A percentile compares a stretch with the other conserved stretches of the same genome.
phyloP scores from a whole-genome alignment of 148 eudicot species.

The Camellia japonica region DNA sequence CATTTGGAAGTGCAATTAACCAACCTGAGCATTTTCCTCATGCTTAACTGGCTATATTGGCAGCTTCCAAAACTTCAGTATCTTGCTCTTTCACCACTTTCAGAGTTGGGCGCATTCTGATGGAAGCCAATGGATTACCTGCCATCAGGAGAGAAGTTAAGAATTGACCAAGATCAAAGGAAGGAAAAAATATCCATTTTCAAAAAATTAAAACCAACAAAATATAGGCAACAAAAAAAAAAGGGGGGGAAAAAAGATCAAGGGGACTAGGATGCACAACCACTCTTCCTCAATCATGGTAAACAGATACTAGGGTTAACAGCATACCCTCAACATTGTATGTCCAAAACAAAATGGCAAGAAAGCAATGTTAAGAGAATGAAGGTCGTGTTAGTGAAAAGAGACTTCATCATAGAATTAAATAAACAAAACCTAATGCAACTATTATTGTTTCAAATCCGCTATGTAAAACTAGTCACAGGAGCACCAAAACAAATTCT shows the following conservation, averaged over 20 bases:
- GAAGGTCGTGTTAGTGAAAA: background rate
- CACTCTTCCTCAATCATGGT: background rate
- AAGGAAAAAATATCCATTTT: background rate
- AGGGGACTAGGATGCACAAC: background rate
- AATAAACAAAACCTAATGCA: background rate
- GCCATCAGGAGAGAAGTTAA: constrained; percentile 16
- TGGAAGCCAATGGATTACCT: constrained; percentile 31
- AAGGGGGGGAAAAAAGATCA: too few relatives aligned
- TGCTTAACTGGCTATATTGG: constrained; percentile 19
- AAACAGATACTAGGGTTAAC: background rate
- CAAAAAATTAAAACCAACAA: too few relatives aligned
- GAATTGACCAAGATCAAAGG: background rate
- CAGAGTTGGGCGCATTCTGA: constrained; percentile 34
- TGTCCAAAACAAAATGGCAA: background rate
- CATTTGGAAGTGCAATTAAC: background rate
- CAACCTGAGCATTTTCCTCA: constrained; percentile 14
- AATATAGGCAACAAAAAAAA: background rate
- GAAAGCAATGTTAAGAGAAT: background rate
- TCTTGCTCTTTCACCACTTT: constrained; percentile 31
- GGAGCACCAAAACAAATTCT: background rate
- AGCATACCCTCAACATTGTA: background rate
- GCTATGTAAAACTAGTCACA: background rate
- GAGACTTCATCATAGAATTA: background rate
- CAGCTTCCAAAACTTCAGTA: constrained; percentile 20
- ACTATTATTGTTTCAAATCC: background rate